Evolutionary conservation across 2,329 filamentous ascomycete species (phyloP).

Genomic region (Trichoderma asperellum): DNA sequence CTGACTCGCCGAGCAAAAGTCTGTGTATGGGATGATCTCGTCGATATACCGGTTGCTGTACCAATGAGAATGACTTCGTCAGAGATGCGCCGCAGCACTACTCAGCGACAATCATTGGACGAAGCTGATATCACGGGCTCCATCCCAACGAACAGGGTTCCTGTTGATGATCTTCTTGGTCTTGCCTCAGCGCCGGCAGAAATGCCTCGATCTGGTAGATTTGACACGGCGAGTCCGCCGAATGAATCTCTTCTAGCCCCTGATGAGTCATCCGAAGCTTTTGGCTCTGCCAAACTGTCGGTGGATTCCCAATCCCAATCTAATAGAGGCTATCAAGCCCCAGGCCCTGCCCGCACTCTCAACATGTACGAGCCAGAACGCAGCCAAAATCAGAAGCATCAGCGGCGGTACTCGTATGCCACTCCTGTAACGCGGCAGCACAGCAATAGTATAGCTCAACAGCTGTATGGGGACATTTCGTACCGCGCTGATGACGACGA

Average conservation of each 20-base stretch:
- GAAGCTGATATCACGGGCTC: slow-evolving; percentile 83
- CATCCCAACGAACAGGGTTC: slow-evolving; percentile 39
- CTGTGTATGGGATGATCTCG: slow-evolving; percentile 96
- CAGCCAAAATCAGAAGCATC: slow-evolving; percentile 45
- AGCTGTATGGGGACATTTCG: slow-evolving; percentile 51
- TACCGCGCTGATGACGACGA: slow-evolving; percentile 66
- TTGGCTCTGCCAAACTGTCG: background rate
- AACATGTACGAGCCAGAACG: slow-evolving; percentile 52
- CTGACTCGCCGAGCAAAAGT: slow-evolving; percentile 88
- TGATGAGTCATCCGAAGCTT: slow-evolving; percentile 38
- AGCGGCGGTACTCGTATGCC: slow-evolving; percentile 59
- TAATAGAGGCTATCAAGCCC: slow-evolving; percentile 45
- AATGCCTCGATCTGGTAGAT: slow-evolving; percentile 75
- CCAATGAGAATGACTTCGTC: slow-evolving; percentile 82
- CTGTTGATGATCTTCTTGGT: slow-evolving; percentile 70
- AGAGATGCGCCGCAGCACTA: slow-evolving; percentile 74
- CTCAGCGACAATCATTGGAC: slow-evolving; percentile 58
- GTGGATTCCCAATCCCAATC: slow-evolving; percentile 28
- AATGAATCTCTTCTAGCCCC: slow-evolving; percentile 49
- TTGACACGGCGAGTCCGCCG: slow-evolving; percentile 63
- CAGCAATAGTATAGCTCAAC: slow-evolving; percentile 57
- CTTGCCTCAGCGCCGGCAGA: slow-evolving; percentile 64
- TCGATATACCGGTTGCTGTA: slow-evolving; percentile 92
- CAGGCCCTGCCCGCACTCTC: slow-evolving; percentile 46
- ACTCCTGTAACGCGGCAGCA: slow-evolving; percentile 52